phyloP scores from a whole-genome alignment of 1,284 basidiomycete genomes.

The Ceraceosorus bombacis region DNA sequence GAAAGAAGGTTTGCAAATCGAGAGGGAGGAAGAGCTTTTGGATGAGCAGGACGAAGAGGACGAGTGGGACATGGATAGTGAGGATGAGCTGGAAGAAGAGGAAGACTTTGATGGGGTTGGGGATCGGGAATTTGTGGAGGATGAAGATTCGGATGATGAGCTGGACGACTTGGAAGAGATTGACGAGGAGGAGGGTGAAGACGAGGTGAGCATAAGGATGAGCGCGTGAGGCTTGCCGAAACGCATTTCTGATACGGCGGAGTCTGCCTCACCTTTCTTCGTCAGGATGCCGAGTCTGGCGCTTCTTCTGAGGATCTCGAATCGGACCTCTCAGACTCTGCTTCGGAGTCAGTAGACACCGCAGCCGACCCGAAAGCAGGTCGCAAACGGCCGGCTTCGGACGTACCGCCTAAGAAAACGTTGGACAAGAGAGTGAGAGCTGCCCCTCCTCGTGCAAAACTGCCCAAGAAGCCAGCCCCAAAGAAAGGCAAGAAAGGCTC shows the following conservation, averaged over 20 bases:
- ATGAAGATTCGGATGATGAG: constrained; percentile 27
- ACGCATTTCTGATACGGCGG: too few species aligned
- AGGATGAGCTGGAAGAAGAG: constrained; percentile 34
- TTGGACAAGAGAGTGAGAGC: constrained; percentile 11
- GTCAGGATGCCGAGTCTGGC: too few species aligned
- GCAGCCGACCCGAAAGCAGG: constrained; percentile 4
- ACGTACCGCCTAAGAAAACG: constrained; percentile 4
- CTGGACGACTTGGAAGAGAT: constrained; percentile 6
- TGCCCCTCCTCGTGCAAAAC: neutral
- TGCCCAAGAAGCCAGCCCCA: neutral
- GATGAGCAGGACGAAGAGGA: constrained; percentile 44
- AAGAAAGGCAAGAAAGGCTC: constrained; percentile 17
- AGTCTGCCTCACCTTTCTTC: too few species aligned
- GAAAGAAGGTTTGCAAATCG: constrained; percentile 25
- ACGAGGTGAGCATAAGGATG: constrained; percentile 7
- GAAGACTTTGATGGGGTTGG: constrained; percentile 38
- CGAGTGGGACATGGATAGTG: constrained; percentile 20
- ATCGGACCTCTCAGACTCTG: too few species aligned
- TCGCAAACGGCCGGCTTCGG: constrained; percentile 9
- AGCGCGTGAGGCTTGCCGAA: too few species aligned
- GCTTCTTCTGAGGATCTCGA: too few species aligned
- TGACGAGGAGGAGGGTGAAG: constrained; percentile 27
- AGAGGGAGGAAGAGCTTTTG: constrained; percentile 43
- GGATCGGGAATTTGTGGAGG: constrained; percentile 40
- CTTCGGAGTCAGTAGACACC: constrained; percentile 6